Base-by-base conservation (phyloP, 1,284 basidiomycete species). In the Malassezia japonica region DNA sequence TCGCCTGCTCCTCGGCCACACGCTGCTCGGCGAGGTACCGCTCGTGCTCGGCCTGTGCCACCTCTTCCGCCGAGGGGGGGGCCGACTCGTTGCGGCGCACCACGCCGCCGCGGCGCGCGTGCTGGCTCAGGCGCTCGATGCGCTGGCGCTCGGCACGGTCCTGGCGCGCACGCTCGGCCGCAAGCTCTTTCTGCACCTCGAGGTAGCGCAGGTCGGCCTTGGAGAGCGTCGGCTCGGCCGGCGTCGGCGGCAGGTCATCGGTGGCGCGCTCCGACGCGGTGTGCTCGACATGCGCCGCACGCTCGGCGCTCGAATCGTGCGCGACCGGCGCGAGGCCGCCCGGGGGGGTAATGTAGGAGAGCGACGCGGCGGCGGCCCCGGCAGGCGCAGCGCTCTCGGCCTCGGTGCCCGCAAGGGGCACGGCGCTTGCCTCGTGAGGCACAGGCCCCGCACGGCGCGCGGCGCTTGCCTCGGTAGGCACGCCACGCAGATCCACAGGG, bases 121-220 rank as follows among this genome's bases (percentile, higher is more conserved):
- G 28, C 28, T 31, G 28, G 28, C 28, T 34, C 4, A 33, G 32
- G n/a, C 44, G 34, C 28, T 46, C 31, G 15, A 31, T 28, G 8
- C 45, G 45, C 8, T 37, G 34, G 15, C 35, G 33, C 45, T 38
- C 45, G 12, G 45, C 45, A 31, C 45, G 45, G 45, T 46, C 45
- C 29, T 46, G 45, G 5, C 35, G 25, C 10, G 45, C 45, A 16
- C 45, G 45, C 29, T 46, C 45, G 12, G 35, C 45, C 10, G 45
- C 45, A 9, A 46, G 45, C 37, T 46, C 34, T 2, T 18, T 13
- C 27, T 46, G 45, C 24, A 46, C 45, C 35, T 46, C 34, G 34
- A 46, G 28, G 27, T 37, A 46, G 18, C 45, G 45, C 18, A 29
- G 29, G 24, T 46, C 45, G 6, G 45, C 45, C 18, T 27, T 28